Conservation (phyloP, 495 filamentous ascomycete genomes). For the Aspergillus hancockii region DNA sequence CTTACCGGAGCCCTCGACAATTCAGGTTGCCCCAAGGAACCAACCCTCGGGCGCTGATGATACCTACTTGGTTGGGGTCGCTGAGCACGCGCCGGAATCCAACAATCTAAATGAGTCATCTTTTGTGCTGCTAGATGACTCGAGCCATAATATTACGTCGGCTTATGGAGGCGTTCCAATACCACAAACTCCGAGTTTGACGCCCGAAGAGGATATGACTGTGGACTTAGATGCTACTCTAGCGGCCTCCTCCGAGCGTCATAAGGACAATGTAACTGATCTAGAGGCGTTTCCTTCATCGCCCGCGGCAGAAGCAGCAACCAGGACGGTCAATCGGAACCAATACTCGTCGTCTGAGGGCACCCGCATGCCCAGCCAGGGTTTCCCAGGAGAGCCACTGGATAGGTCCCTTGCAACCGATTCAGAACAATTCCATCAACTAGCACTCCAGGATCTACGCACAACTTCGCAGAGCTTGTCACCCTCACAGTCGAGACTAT, state of each 20-base stretch:
- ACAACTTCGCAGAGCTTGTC: conserved; percentile 33
- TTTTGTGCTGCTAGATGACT: conserved; percentile 30
- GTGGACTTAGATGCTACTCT: conserved; percentile 27
- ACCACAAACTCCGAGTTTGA: conserved; percentile 42
- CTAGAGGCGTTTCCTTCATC: conserved; percentile 66
- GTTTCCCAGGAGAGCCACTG: conserved; percentile 30
- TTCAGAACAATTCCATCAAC: conserved; percentile 32
- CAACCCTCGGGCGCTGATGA: conserved; percentile 37
- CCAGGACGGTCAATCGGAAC: conserved; percentile 47
- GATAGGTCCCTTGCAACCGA: conserved; percentile 26
- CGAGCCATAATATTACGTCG: conserved; percentile 21
- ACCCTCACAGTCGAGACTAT: conserved; percentile 37
- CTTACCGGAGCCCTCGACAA: conserved; percentile 54
- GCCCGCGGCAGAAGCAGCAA: conserved; percentile 64
- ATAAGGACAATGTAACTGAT: conserved; percentile 53
- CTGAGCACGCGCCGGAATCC: conserved; percentile 23
- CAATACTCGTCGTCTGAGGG: conserved; percentile 24
- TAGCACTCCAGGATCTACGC: conserved; percentile 33
- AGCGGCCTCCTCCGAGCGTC: conserved; percentile 27
- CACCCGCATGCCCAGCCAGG: conserved; percentile 19
- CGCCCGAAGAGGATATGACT: conserved; percentile 24
- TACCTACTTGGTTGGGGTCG: conserved; percentile 44
- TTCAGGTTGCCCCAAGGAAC: conserved; percentile 36
- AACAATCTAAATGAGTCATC: conserved; percentile 30
- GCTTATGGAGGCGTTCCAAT: conserved; percentile 39